Evolutionary conservation across 805 yeast species (phyloP).

Genomic region (Zygotorulaspora danielsina): DNA sequence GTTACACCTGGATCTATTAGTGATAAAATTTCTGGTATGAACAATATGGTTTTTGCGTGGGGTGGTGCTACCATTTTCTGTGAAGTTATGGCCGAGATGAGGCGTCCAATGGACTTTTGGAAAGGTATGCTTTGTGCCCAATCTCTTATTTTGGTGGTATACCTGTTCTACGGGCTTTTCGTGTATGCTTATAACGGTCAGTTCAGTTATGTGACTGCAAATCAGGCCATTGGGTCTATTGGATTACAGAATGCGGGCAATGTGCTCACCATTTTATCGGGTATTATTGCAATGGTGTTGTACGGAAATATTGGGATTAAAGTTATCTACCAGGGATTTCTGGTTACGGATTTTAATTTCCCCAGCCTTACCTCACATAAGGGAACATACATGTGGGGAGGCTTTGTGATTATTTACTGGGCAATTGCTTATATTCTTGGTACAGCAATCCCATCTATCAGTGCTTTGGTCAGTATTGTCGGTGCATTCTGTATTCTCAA

Average conservation of each 20-base stretch:
- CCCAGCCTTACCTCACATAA: constrained; percentile 34
- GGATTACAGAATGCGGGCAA: constrained; percentile 39
- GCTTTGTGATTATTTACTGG: constrained; percentile 41
- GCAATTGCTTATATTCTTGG: constrained; percentile 42
- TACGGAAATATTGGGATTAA: constrained; percentile 47
- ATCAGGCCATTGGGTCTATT: constrained; percentile 40
- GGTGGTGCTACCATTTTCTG: constrained; percentile 49
- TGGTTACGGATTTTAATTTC: constrained; percentile 32
- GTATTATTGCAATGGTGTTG: constrained; percentile 43
- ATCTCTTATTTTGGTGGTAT: constrained; percentile 37
- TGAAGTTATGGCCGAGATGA: constrained; percentile 49
- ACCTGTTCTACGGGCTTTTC: constrained; percentile 42
- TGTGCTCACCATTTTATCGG: constrained; percentile 38
- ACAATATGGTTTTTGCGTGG: constrained; percentile 46
- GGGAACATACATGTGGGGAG: constrained; percentile 39
- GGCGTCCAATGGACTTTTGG: constrained; percentile 46
- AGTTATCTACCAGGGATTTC: constrained; percentile 41
- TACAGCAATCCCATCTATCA: constrained; percentile 43
- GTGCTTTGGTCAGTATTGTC: constrained; percentile 37
- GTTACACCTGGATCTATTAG: constrained; percentile 30
- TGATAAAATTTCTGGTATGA: constrained; percentile 37
- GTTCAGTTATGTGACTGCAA: constrained; percentile 41
- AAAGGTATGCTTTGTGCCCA: constrained; percentile 45
- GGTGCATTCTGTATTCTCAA: constrained; percentile 45
- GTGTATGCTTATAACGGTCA: constrained; percentile 46